phyloP scores from a whole-genome alignment of 2,329 filamentous ascomycete genomes.

The Amylocarpus encephaloides region DNA sequence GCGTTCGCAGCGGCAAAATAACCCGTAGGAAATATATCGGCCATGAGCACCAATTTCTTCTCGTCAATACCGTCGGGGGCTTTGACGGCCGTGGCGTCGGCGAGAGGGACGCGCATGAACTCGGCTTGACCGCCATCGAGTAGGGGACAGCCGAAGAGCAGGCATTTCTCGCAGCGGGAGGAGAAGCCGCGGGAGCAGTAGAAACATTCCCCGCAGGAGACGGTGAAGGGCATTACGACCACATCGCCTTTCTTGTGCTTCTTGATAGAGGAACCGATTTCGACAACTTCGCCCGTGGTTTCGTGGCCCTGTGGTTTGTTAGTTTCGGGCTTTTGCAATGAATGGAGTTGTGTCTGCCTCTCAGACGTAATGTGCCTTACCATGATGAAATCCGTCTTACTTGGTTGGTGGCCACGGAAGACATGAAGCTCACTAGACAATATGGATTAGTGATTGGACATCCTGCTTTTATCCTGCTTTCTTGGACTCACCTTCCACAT shows the following conservation, averaged over 20 bases:
- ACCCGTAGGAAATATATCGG: conserved; percentile 84
- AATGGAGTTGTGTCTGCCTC: no score
- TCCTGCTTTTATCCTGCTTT: no score
- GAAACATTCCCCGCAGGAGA: conserved; percentile 70
- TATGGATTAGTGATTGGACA: neutral
- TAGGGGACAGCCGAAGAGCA: conserved; percentile 61
- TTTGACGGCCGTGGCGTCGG: conserved; percentile 73
- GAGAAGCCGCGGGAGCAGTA: conserved; percentile 76
- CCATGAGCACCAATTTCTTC: conserved; percentile 76
- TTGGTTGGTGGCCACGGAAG: conserved; percentile 74
- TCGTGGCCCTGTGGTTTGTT: conserved; percentile 61
- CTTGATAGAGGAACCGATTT: conserved; percentile 61
- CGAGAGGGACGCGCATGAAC: conserved; percentile 73
- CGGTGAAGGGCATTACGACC: conserved; percentile 78
- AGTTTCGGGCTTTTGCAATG: neutral
- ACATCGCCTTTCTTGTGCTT: conserved; percentile 67
- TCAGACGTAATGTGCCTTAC: conserved; percentile 1
- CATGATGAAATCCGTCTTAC: conserved; percentile 55
- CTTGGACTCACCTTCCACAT: conserved; percentile 67
- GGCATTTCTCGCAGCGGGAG: conserved; percentile 65
- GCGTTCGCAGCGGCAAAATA: conserved; percentile 79
- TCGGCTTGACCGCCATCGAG: conserved; percentile 79
- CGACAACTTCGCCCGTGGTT: conserved; percentile 69
- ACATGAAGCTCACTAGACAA: conserved; percentile 71
- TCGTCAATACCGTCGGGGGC: conserved; percentile 67